Percentiles rank a stretch among this genome's conserved stretches.
phyloP scores from a whole-genome alignment of 192 early-diverging fungal species.

The Umbelopsis ramanniana region DNA sequence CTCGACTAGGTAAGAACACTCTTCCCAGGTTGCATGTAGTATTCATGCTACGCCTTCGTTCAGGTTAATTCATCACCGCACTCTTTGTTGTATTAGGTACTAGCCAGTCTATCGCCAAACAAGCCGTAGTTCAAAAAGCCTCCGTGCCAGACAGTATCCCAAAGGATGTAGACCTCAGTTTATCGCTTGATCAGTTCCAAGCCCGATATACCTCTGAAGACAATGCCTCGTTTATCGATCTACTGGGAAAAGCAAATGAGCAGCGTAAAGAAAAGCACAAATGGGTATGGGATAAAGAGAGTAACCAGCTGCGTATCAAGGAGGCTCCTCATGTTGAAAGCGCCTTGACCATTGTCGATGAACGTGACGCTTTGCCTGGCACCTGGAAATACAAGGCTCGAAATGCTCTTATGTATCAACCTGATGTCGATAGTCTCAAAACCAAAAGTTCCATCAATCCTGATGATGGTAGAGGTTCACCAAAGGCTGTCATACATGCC shows the following conservation, averaged over 20 bases:
- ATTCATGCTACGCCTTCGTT: no score
- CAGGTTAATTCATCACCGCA: no score
- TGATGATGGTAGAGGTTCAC: slow-evolving; percentile 45
- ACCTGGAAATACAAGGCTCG: slow-evolving; percentile 72
- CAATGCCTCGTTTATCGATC: slow-evolving; percentile 74
- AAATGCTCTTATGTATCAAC: slow-evolving; percentile 78
- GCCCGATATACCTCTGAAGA: slow-evolving; percentile 76
- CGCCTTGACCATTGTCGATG: slow-evolving; percentile 30
- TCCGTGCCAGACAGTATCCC: neutral
- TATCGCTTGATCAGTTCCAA: slow-evolving; percentile 77
- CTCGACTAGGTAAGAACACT: neutral
- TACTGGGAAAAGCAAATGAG: slow-evolving; percentile 65
- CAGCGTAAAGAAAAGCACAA: slow-evolving; percentile 60
- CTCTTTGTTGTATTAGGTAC: neutral
- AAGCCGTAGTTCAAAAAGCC: neutral
- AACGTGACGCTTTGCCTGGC: slow-evolving; percentile 10
- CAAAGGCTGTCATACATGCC: slow-evolving; percentile 65
- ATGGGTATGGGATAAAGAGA: slow-evolving; percentile 72
- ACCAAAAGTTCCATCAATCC: slow-evolving; percentile 47
- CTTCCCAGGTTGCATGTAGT: neutral
- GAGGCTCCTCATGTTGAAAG: slow-evolving; percentile 29
- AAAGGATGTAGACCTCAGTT: slow-evolving; percentile 43
- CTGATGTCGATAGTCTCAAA: slow-evolving; percentile 52
- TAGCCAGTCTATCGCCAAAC: neutral
- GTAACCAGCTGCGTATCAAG: slow-evolving; percentile 40